Evolutionary conservation across 202 grass and related monocot genomes (phyloP).

Genomic region (Zizania palustris): DNA sequence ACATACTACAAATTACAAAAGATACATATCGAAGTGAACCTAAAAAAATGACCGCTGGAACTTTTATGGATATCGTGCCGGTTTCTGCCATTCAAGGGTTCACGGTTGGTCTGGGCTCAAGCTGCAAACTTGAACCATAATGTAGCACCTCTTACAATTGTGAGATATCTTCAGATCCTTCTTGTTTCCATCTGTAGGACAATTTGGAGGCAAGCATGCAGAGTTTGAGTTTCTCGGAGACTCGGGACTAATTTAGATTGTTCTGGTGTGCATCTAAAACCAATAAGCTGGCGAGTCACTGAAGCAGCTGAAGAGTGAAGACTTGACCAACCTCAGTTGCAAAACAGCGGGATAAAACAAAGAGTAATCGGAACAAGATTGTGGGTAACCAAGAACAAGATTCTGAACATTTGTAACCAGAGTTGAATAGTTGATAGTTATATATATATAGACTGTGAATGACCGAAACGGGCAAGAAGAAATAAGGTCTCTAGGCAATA

Average conservation of each 20-base stretch:
- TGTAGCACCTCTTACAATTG: not conserved
- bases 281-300: not conserved
- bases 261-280: not conserved
- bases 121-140: not conserved
- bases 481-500: too few species aligned
- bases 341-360: not conserved
- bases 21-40: not conserved
- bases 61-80: not conserved
- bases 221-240: slow-evolving; percentile 27
- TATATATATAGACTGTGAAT: too few species aligned
- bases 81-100: not conserved
- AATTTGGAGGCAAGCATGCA: slow-evolving; percentile 40
- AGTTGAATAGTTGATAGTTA: too few species aligned
- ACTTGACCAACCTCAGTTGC: not conserved
- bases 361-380: not conserved
- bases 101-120: not conserved
- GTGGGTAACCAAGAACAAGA: too few species aligned
- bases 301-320: slow-evolving; percentile 21
- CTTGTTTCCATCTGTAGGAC: slow-evolving; percentile 34
- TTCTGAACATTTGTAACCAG: too few species aligned
- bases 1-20: not conserved
- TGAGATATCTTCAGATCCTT: slow-evolving; percentile 25
- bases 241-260: not conserved
- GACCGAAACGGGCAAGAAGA: too few species aligned
- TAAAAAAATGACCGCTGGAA: not conserved